Evolutionary conservation across 2,329 filamentous ascomycete species (phyloP).

Genomic region (Cladobotryum mycophilum): DNA sequence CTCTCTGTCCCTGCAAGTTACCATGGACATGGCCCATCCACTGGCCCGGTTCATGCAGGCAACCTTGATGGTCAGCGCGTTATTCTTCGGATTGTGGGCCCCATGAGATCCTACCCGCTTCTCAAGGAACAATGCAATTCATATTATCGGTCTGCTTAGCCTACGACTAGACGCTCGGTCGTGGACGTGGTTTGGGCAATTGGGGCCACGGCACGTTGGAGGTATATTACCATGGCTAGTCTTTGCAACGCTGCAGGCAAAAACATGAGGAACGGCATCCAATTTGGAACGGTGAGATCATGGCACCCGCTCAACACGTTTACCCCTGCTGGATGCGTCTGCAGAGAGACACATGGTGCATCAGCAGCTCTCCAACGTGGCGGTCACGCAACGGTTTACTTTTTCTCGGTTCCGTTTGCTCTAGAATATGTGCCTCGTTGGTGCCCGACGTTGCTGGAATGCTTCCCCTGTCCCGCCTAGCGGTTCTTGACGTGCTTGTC

Average conservation of each 20-base stretch:
- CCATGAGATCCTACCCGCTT: background rate
- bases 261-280: background rate
- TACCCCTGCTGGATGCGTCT: constrained; percentile 4
- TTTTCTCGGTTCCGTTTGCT: background rate
- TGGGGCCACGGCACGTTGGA: background rate
- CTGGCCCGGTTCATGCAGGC: constrained; percentile 12
- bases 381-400: constrained; percentile 8
- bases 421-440: background rate
- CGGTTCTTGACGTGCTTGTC: no score
- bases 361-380: constrained; percentile 4
- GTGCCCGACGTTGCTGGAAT: constrained; percentile 5
- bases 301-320: background rate
- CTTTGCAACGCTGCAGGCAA: background rate
- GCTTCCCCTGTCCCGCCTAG: background rate
- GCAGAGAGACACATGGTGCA: background rate
- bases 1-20: constrained; percentile 11
- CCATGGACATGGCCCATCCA: constrained; percentile 6
- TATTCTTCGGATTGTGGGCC: background rate
- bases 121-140: no score
- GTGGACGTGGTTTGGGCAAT: no score
- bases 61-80: constrained; percentile 1
- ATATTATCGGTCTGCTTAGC: background rate
- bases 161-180: no score
- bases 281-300: background rate
- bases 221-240: background rate